phyloP scores from a whole-genome alignment of 2,329 filamentous ascomycete genomes.

The Sporothrix dimorphospora region DNA sequence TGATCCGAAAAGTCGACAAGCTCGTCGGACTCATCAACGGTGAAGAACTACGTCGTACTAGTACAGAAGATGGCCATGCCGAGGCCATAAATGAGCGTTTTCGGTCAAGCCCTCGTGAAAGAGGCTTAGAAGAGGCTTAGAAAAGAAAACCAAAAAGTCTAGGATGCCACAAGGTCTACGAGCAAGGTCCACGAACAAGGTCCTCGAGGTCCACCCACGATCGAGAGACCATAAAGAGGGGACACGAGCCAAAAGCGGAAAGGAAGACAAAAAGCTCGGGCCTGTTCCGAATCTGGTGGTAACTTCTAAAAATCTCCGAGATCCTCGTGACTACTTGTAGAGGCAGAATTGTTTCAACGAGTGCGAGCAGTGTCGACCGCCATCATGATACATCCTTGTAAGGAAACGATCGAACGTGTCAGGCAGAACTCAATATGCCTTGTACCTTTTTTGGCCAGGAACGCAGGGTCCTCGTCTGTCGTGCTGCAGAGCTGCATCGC shows the following conservation, averaged over 20 bases:
- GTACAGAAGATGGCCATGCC: neutral
- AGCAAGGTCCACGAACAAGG: neutral
- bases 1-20: neutral
- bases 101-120: neutral
- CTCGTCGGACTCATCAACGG: neutral
- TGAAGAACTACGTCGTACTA: neutral
- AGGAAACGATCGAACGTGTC: neutral
- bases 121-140: neutral
- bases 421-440: neutral
- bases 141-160: neutral
- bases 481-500: neutral
- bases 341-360: too few species aligned
- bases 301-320: neutral
- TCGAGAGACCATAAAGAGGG: neutral
- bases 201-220: neutral
- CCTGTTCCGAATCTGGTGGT: neutral
- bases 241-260: neutral
- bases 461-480: neutral
- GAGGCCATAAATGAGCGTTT: neutral
- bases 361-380: neutral
- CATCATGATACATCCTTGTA: neutral
- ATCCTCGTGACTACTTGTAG: neutral
- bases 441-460: neutral
- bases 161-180: neutral
- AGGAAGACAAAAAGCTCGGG: neutral